A percentile compares a stretch with the other conserved stretches of the same genome.
Conservation (phyloP, 1,284 basidiomycete genomes). For the Sporisorium sorghi region DNA sequence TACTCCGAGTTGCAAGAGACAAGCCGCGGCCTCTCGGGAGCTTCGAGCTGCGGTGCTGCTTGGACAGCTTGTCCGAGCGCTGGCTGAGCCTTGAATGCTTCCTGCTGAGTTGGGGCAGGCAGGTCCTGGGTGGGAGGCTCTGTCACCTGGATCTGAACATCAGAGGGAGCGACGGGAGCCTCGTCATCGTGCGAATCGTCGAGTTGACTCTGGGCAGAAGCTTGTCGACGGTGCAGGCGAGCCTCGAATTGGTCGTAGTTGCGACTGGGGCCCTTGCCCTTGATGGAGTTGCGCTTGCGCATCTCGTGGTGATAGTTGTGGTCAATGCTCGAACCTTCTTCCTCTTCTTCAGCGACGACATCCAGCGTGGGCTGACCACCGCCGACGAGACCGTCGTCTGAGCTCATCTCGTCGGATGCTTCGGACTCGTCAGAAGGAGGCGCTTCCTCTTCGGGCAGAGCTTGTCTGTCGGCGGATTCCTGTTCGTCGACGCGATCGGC, state of each 20-base stretch:
- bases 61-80: constrained; percentile 4
- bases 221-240: constrained; percentile 32
- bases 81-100: background rate
- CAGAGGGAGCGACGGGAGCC: constrained; percentile 15
- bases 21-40: constrained; percentile 18
- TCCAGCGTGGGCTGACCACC: constrained; percentile 45
- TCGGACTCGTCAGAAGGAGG: constrained; percentile 30
- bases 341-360: constrained; percentile 59
- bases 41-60: constrained; percentile 9
- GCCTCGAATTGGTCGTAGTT: constrained; percentile 38
- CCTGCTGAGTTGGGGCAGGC: background rate
- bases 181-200: constrained; percentile 3
- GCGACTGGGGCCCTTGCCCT: constrained; percentile 35
- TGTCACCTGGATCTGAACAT: constrained; percentile 25
- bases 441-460: constrained; percentile 18
- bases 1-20: constrained; percentile 30
- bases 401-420: constrained; percentile 22
- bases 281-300: constrained; percentile 32
- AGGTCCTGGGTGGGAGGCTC: constrained; percentile 9
- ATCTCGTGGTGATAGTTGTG: constrained; percentile 51
- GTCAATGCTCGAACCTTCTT: constrained; percentile 50
- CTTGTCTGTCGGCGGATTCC: constrained; percentile 23
- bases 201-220: constrained; percentile 25
- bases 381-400: constrained; percentile 38
- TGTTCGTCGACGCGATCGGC: constrained; percentile 37